Base-by-base conservation (phyloP, 2,329 filamentous ascomycete genomes). In the Arthrobotrys megalospora region DNA sequence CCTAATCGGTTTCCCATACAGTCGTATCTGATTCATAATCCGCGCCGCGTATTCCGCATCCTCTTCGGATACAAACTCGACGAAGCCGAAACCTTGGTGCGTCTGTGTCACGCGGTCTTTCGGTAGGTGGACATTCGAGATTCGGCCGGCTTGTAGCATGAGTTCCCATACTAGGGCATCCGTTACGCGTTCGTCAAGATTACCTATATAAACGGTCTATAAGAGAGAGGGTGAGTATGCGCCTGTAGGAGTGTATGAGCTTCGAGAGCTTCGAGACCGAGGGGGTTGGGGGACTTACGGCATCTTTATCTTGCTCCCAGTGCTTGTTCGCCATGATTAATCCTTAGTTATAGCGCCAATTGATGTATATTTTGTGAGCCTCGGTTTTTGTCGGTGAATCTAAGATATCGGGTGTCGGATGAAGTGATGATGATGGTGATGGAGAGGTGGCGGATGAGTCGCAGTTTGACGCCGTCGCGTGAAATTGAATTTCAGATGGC, bases 61-160 rank as follows among this genome's bases (percentile, higher is more conserved):
- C 83, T 94, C 91, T 84, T 97, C 94, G 81, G 92, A 94, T 83
- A 94, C 95, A 85, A 97, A 99, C 85, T 99, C 96, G 85, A 99
- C 96, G 85, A 99, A 99, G 82, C 96, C 96, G 87, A 97, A 99
- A 82, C 96, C 96, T 86, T 98, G 96, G 85, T 99, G 96, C 72
- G 91, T 92, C 83, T 97, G 94, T 55, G 96, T 97, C 82, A 99
- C 96, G 84, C 96, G 93, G 85, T 99, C 96, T 87, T 97, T 97
- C 70, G 96, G 96, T 83, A 99, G 91, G 86, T 99, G 96, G 80
- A 99, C 95, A 85, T 98, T 98, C 83, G 97, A 93, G 82, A 99
- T 96, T 82, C 95, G 94, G 69, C 96, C 96, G 84, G 94, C 94
- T 87, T 99, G 96, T 70, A 97, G 91, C 94, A 98, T 98, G 82